Conservation (phyloP, 2,329 filamentous ascomycete genomes). For the Chrysoporthe puriensis region DNA sequence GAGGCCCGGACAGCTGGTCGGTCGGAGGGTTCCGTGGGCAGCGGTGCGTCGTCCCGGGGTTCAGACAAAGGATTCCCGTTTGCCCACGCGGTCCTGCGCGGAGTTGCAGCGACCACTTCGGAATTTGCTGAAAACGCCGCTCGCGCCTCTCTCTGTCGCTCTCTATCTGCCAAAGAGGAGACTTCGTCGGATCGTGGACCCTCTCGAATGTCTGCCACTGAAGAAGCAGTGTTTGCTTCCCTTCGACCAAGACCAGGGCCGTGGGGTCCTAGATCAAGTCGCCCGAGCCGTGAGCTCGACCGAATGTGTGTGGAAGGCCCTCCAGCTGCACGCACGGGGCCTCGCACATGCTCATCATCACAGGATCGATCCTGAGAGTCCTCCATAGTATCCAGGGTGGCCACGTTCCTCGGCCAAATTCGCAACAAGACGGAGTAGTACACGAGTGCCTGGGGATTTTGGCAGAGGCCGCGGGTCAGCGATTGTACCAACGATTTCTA, state of each 20-base stretch:
- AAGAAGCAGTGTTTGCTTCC: neutral
- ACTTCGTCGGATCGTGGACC: no score
- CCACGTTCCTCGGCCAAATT: neutral
- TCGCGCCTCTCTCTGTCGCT: constrained; percentile 6
- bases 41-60: neutral
- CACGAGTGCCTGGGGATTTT: neutral
- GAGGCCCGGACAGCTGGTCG: neutral
- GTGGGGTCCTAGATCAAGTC: neutral
- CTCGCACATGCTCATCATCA: neutral
- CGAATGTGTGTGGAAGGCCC: no score
- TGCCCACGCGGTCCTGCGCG: constrained; percentile 13
- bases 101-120: constrained; percentile 5
- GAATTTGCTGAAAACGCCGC: constrained; percentile 10
- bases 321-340: neutral
- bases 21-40: neutral
- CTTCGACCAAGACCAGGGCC: neutral
- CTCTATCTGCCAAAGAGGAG: neutral
- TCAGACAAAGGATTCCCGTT: neutral
- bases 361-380: neutral
- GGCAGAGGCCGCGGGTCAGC: neutral
- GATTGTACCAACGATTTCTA: neutral
- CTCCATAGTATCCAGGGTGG: neutral
- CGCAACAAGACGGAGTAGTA: neutral
- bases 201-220: neutral
- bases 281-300: neutral